Conservation (phyloP, 1,139 yeast species). For the Tardiomyces blankii region DNA sequence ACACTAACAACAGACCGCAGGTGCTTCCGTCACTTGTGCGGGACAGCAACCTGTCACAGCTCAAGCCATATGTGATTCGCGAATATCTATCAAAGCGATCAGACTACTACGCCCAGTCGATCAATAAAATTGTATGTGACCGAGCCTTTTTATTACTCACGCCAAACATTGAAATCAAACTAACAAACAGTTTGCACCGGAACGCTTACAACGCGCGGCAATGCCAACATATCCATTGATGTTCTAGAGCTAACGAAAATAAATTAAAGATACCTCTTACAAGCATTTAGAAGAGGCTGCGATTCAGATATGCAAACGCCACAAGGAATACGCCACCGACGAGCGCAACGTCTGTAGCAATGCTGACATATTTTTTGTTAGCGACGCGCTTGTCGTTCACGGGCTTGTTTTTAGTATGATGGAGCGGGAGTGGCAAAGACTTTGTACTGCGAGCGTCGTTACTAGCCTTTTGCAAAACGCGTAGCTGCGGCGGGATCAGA, state of each 20-base stretch:
- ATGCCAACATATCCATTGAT: not conserved
- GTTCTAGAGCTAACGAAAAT: not conserved
- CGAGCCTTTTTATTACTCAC: too few relatives aligned
- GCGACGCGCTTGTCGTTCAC: too few relatives aligned
- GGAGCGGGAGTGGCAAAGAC: not conserved
- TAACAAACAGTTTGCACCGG: not conserved
- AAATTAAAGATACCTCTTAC: not conserved
- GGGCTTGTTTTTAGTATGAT: not conserved
- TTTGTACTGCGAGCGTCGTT: not conserved
- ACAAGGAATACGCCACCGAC: not conserved
- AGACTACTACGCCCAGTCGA: slow-evolving; percentile 38
- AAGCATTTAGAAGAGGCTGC: not conserved
- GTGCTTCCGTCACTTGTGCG: slow-evolving; percentile 68
- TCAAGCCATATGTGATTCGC: slow-evolving; percentile 56
- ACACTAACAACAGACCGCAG: slow-evolving; percentile 30
- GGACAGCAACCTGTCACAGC: slow-evolving; percentile 66
- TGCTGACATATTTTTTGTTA: too few relatives aligned
- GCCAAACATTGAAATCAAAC: not conserved
- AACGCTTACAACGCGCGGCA: not conserved
- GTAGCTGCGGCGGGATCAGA: not conserved
- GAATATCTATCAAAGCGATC: slow-evolving; percentile 63
- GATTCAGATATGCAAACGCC: not conserved
- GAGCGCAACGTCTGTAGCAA: too few relatives aligned
- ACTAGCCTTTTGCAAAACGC: not conserved
- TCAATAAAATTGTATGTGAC: not conserved